These are phyloP conservation scores for Tylopilus orsonianus DNA, from an alignment of 1,284 basidiomycete genomes.

Conservation along the genomic window DNA sequence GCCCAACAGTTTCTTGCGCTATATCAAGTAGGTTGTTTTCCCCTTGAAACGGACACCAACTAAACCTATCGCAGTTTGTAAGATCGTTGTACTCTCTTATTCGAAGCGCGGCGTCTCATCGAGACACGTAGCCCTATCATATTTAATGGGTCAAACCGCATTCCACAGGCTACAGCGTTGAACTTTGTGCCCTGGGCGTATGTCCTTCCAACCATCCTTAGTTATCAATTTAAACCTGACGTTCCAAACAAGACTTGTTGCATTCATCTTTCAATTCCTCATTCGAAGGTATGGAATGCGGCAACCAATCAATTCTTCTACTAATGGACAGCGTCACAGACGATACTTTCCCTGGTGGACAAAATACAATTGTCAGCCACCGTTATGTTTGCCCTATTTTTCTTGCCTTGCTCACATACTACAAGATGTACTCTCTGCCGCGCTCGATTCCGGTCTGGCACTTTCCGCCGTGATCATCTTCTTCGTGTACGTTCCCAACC, in stretches of 20 bases:
- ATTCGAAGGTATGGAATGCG: slow-evolving; percentile 41
- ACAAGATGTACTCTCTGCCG: slow-evolving; percentile 58
- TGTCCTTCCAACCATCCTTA: slow-evolving; percentile 20
- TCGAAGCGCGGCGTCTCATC: neutral
- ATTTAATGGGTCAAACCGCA: slow-evolving; percentile 34
- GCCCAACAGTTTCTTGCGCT: slow-evolving; percentile 45
- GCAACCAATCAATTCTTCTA: slow-evolving; percentile 14
- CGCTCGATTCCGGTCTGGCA: slow-evolving; percentile 56
- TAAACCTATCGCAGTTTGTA: slow-evolving; percentile 20
- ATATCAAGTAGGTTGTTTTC: slow-evolving; percentile 41
- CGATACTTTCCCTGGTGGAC: slow-evolving; percentile 70
- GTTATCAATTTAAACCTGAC: slow-evolving; percentile 26
- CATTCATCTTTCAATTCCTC: slow-evolving; percentile 64
- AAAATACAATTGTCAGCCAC: slow-evolving; percentile 66
- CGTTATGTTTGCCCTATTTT: no score
- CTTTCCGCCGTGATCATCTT: slow-evolving; percentile 52
- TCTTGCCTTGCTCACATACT: neutral
- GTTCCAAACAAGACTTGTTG: slow-evolving; percentile 35
- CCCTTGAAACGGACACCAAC: neutral
- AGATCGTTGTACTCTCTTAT: neutral
- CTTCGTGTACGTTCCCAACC: slow-evolving; percentile 42
- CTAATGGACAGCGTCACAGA: slow-evolving; percentile 29
- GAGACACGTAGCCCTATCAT: slow-evolving; percentile 30
- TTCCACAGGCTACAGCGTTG: slow-evolving; percentile 43
- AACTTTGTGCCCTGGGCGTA: slow-evolving; percentile 44